Evolutionary conservation across 352 stramenopile genomes (phyloP).

Genomic region (Phytophthora quininea): DNA sequence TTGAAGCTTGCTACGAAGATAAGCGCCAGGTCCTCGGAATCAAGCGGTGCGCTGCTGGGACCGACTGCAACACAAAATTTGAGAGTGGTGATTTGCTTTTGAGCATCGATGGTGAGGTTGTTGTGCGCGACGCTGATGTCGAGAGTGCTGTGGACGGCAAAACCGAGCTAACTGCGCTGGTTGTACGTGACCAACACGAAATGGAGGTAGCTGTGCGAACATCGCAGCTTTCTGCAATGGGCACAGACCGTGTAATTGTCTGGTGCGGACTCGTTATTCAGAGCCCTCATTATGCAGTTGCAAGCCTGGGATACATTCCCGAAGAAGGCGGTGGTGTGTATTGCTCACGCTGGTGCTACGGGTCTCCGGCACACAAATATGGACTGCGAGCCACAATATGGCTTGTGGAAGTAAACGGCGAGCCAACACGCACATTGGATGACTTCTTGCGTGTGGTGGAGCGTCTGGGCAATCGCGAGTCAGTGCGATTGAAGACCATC

Average conservation of each 20-base stretch:
- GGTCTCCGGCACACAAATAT: conserved; percentile 92
- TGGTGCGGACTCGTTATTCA: conserved; percentile 94
- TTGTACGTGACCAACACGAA: conserved; percentile 83
- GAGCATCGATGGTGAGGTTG: conserved; percentile 76
- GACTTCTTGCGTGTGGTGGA: conserved; percentile 86
- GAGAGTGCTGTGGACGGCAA: conserved; percentile 66
- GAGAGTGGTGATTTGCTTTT: conserved; percentile 86
- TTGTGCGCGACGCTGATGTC: conserved; percentile 84
- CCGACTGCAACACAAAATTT: conserved; percentile 67
- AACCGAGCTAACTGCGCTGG: conserved; percentile 54
- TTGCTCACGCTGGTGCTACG: conserved; percentile 91
- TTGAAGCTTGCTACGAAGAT: conserved; percentile 77
- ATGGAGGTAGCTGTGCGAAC: conserved; percentile 65
- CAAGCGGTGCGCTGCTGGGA: conserved; percentile 76
- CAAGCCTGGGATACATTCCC: conserved; percentile 85
- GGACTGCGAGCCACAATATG: conserved; percentile 89
- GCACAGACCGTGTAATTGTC: conserved; percentile 89
- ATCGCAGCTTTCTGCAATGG: conserved; percentile 71
- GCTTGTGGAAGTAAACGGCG: conserved; percentile 91
- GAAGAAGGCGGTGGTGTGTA: conserved; percentile 88
- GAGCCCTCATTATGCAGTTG: conserved; percentile 85
- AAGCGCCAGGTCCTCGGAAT: conserved; percentile 90
- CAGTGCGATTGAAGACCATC: conserved; percentile 90
- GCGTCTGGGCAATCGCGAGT: conserved; percentile 79
- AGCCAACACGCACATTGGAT: conserved; percentile 81